Base-by-base conservation (phyloP, 108 stramenopile species). In the Skeletonema marinoi region DNA sequence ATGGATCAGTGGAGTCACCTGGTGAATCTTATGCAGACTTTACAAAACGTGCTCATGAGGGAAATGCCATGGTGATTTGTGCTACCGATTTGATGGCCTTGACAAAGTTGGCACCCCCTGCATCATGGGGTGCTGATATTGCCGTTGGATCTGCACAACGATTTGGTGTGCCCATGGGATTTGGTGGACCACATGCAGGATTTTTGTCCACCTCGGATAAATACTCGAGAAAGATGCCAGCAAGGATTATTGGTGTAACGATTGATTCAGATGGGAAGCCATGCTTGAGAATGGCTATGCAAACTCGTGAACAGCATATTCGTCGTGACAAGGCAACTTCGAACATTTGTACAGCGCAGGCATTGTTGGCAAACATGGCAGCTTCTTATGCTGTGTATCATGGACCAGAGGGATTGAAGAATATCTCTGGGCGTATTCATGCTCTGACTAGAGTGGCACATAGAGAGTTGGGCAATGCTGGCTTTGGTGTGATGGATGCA, bases 281-380 rank as follows among this genome's bases (percentile, higher is more conserved):
- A 0, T 97, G 97, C 61, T 88, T 99, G 35, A 90, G 99, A n/a
- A 99, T 99, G 98, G 98, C 99, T 38, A 98, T 99, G 98, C 99
- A 99, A 85, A 99, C 97, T 29, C 90, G 97, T 39, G 98, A 98
- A 85, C 98, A 98, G 78, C 96, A 97, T 84, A 98, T 98, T 76
- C 93, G 98, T 42, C 95, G 99, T 42, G 99, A 99, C 87, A 99
- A 99, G 88, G 99, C 99, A 33, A 99, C 99, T 8, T 93, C 92
- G 68, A 99, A 99, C 77, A 99, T 99, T 78, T 99, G 99, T 78
- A 99, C 99, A 2, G 99, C 99, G 1, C 99, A 99, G 80, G 99
- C 99, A 6, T 85, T 99, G 17, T 82, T 99, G 60, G 99, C 99
- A 60, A 99, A 99, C 86, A 98, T 99, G 96, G 99, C 99, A 12